Conservation (phyloP, 345 rosid species). For the Reutealis trisperma region DNA sequence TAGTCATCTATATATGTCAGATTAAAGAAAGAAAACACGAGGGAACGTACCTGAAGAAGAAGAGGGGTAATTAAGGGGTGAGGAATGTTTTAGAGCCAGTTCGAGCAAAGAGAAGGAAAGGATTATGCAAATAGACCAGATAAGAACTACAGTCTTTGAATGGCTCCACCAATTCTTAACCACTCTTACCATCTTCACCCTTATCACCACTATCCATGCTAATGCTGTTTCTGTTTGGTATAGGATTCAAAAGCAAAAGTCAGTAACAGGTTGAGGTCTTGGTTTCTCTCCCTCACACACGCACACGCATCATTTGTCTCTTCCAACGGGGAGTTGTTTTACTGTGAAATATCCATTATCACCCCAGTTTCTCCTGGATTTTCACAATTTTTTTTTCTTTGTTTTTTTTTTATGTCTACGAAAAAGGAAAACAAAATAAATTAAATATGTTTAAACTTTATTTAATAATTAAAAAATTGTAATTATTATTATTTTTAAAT, state of each 20-base stretch:
- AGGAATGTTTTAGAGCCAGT: constrained; percentile 45
- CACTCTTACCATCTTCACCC: constrained; percentile 24
- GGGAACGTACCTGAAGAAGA: constrained; percentile 34
- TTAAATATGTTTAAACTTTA: too few relatives aligned
- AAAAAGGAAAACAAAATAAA: too few relatives aligned
- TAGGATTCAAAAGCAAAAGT: background rate
- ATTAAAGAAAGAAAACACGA: background rate
- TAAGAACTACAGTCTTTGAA: constrained; percentile 41
- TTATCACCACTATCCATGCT: background rate
- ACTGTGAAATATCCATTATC: background rate
- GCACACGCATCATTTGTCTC: background rate
- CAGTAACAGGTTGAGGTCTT: background rate
- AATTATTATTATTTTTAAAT: too few relatives aligned
- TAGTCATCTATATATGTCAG: background rate
- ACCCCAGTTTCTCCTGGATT: background rate
- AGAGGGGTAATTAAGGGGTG: constrained; percentile 19
- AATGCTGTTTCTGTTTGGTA: background rate
- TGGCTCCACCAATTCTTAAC: constrained; percentile 49
- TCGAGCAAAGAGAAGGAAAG: constrained; percentile 51
- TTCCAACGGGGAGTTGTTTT: background rate
- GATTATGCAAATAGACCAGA: constrained; percentile 53
- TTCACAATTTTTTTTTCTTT: too few relatives aligned
- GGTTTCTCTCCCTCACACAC: background rate
- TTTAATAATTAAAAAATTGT: too few relatives aligned
- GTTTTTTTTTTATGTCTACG: too few relatives aligned